A percentile compares a stretch with the other conserved stretches of the same genome.
These are phyloP conservation scores for Daldinia caldariorum DNA, from an alignment of 495 filamentous ascomycete genomes.

Conservation along the genomic window DNA sequence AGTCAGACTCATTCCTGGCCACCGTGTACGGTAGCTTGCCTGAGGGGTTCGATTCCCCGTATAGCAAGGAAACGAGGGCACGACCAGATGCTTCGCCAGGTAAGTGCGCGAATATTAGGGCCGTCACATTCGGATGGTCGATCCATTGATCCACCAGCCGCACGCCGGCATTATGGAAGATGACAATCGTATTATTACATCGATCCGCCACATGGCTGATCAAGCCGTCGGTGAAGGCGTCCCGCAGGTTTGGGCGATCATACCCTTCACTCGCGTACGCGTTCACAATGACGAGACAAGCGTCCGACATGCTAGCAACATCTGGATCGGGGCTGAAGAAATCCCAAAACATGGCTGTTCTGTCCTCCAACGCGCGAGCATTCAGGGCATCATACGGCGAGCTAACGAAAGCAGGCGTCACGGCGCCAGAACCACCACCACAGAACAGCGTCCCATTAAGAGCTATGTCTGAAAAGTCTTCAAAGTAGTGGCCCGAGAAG, in stretches of 20 bases:
- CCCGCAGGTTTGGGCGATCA: constrained; percentile 46
- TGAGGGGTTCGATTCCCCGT: constrained; percentile 61
- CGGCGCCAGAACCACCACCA: constrained; percentile 63
- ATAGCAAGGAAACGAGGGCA: constrained; percentile 61
- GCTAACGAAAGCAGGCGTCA: constrained; percentile 56
- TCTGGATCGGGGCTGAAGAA: constrained; percentile 45
- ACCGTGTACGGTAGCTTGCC: constrained; percentile 71
- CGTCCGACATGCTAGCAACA: constrained; percentile 57
- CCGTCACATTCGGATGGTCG: constrained; percentile 63
- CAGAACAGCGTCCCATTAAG: constrained; percentile 56
- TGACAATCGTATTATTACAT: constrained; percentile 64
- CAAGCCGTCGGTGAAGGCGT: constrained; percentile 59
- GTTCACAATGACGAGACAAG: constrained; percentile 67
- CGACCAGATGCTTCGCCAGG: constrained; percentile 64
- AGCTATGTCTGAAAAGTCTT: constrained; percentile 47
- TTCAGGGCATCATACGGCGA: constrained; percentile 65
- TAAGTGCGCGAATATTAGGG: constrained; percentile 60
- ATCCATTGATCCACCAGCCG: constrained; percentile 60
- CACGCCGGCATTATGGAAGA: constrained; percentile 62
- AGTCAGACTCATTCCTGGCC: constrained; percentile 63
- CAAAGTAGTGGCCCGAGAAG: constrained; percentile 37
- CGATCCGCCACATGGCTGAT: constrained; percentile 58
- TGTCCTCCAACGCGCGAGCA: constrained; percentile 54
- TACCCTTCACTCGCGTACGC: constrained; percentile 59
- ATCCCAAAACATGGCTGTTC: constrained; percentile 53